Evolutionary conservation across 805 yeast genomes (phyloP), one percentile per base, ranked within the genome.

Genomic region (Lipomyces orientalis): DNA sequence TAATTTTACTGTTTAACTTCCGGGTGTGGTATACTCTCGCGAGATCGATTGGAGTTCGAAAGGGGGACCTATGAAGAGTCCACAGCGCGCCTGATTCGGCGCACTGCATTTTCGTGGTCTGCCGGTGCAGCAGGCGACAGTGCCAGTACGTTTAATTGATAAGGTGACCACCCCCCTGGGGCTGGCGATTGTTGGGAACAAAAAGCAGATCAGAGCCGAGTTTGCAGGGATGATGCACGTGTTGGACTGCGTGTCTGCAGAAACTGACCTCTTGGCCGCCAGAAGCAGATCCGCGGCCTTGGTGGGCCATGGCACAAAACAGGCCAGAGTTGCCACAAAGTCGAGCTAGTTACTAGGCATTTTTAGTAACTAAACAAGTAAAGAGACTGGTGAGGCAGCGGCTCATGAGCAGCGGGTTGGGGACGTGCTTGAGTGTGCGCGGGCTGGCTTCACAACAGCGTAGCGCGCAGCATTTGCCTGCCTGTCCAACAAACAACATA

Each of bases 341-440:
- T 19, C 49, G 49, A 8, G 49, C n/a, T n/a, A n/a, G n/a, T n/a
- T n/a, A n/a, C n/a, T n/a, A n/a, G n/a, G n/a, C n/a, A n/a, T n/a
- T n/a, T n/a, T n/a, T n/a, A n/a, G n/a, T n/a, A n/a, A n/a, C n/a
- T n/a, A n/a, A n/a, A n/a, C n/a, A 4, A 39, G 14, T 14, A 39
- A 39, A 39, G 12, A 19, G 49, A 16, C n/a, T 9, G 4, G 12
- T 6, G 46, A 35, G 1, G 39, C 14, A 2, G 39, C 39, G 16
- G 14, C 14, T 35, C 39, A 9, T 12, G 43, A 37, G 43, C 49
- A n/a, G 10, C 22, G 55, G 34, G 55, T 52, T 52, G 55, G 55
- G 55, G 55, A 25, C 34, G 55, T 52, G 55, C 55, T 31, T 25
- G 55, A 31, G 55, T 25, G 55, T 52, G 55, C 55, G 55, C 34